Evolutionary conservation across 2,329 filamentous ascomycete species (phyloP), one percentile per base, ranked within the genome.

Genomic region (Rhynchosporium agropyri): DNA sequence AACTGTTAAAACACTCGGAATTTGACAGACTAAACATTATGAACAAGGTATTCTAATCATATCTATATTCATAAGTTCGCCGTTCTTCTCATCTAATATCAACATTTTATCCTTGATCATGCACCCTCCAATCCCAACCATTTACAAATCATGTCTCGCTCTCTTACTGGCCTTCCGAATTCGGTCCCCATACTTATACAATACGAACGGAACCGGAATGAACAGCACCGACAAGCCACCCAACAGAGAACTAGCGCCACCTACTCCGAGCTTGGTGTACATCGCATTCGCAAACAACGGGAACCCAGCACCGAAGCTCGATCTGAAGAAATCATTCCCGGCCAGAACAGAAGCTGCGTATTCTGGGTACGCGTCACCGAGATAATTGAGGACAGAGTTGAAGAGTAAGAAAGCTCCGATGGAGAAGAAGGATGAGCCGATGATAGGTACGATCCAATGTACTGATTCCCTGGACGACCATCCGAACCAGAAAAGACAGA

Each of bases 371-470:
- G 72, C 72, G 59, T 77, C 74, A 3, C 72, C 74, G 10, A 78
- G 73, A 65, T 79, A 77, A 29, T 72, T 80, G 31, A 82, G 71
- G 0, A 81, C 77, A 1, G 74, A 74, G 55, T 81, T 79, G 72
- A 82, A 81, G 7, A 82, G 74, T n/a, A 80, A 68, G 65, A 81
- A 77, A 2, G 74, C 72, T 5, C 79, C 79, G 46, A 76, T 71
- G 10, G 73, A 67, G 67, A 81, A 80, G 63, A 75, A 77, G 2
- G 68, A 69, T 0, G 75, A 75, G 31, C 83, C 84, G 20, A 85
- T 80, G 29, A 81, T 82, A 8, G 81, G 80, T 0, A 78, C 82
- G 65, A 85, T 83, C 83, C 84, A 86, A 68, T 83, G 82, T 50
- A 83, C 76, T 1, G 74, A 74, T 0, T 77, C 73, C 13, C 77